Conservation (phyloP, 305 asterid genomes). For the Fraxinus baroniana region DNA sequence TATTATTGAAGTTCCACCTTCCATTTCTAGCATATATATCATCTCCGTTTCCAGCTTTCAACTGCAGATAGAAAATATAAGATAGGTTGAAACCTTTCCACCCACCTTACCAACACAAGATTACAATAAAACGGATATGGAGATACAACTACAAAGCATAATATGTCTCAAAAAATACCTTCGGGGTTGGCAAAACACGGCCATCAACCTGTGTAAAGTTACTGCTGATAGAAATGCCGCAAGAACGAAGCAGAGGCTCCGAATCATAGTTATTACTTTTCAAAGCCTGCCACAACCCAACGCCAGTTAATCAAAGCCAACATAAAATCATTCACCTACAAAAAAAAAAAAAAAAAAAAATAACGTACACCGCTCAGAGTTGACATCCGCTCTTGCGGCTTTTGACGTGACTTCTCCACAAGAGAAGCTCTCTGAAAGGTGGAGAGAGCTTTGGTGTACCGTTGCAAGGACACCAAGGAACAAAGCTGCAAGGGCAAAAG, state of each 20-base stretch:
- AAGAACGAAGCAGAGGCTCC: constrained; percentile 64
- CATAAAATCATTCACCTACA: not conserved
- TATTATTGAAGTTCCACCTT: constrained; percentile 65
- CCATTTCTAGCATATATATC: constrained; percentile 58
- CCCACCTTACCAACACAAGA: not conserved
- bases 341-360: not conserved
- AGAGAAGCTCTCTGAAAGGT: constrained; percentile 65
- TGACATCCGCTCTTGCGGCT: constrained; percentile 76
- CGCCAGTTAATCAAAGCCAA: not conserved
- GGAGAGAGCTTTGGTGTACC: constrained; percentile 70
- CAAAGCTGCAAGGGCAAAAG: constrained; percentile 19
- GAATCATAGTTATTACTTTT: constrained; percentile 60
- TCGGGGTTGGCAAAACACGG: constrained; percentile 67
- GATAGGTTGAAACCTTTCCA: not conserved
- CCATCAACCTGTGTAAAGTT: constrained; percentile 76
- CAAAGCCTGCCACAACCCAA: constrained; percentile 50
- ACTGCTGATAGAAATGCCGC: constrained; percentile 58
- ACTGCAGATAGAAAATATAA: constrained; percentile 35
- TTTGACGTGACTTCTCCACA: constrained; percentile 81
- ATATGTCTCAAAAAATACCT: constrained; percentile 34
- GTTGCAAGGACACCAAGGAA: constrained; percentile 59
- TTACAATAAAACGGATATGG: not conserved
- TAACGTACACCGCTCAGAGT: constrained; percentile 51
- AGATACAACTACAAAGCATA: not conserved
- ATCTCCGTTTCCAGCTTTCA: constrained; percentile 62